These are phyloP conservation scores for Beauveria pseudobassiana DNA, from an alignment of 2,329 filamentous ascomycete genomes.

Conservation along the genomic window DNA sequence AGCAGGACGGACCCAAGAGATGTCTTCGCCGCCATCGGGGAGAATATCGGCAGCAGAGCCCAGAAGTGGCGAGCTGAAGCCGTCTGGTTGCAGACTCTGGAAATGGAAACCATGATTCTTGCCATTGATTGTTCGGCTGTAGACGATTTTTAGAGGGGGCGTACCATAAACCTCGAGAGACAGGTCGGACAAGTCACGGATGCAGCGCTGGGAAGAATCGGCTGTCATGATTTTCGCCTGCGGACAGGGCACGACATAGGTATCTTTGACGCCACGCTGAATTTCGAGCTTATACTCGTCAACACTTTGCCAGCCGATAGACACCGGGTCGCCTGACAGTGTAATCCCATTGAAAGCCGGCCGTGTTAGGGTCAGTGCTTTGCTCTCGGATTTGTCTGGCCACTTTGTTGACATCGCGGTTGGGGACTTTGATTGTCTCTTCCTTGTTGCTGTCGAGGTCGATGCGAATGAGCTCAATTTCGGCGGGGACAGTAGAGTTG, in stretches of 20 bases:
- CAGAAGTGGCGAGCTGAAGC: constrained; percentile 70
- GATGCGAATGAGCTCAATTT: constrained; percentile 80
- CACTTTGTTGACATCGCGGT: constrained; percentile 67
- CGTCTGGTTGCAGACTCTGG: constrained; percentile 88
- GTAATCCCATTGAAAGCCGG: constrained; percentile 62
- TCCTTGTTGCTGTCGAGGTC: constrained; percentile 76
- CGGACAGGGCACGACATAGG: constrained; percentile 81
- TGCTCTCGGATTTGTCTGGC: constrained; percentile 61
- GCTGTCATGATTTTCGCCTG: constrained; percentile 64
- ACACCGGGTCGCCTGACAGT: constrained; percentile 78
- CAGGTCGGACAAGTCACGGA: constrained; percentile 80
- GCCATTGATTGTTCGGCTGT: constrained; percentile 79
- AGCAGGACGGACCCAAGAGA: constrained; percentile 73
- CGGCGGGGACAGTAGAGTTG: constrained; percentile 84
- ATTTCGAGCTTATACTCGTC: constrained; percentile 91
- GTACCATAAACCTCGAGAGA: constrained; percentile 79
- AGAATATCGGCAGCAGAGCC: constrained; percentile 53
- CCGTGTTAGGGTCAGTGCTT: constrained; percentile 51
- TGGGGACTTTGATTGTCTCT: constrained; percentile 70
- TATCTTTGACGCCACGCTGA: constrained; percentile 65
- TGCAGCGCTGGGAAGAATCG: constrained; percentile 61
- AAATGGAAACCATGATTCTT: constrained; percentile 80
- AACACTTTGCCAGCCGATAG: constrained; percentile 78
- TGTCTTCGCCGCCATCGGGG: constrained; percentile 56
- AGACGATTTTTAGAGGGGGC: constrained; percentile 85